Evolutionary conservation across 208 protist species (phyloP), one percentile per base, ranked within the genome.

Genomic region (Acanthamoeba lugdunensis): DNA sequence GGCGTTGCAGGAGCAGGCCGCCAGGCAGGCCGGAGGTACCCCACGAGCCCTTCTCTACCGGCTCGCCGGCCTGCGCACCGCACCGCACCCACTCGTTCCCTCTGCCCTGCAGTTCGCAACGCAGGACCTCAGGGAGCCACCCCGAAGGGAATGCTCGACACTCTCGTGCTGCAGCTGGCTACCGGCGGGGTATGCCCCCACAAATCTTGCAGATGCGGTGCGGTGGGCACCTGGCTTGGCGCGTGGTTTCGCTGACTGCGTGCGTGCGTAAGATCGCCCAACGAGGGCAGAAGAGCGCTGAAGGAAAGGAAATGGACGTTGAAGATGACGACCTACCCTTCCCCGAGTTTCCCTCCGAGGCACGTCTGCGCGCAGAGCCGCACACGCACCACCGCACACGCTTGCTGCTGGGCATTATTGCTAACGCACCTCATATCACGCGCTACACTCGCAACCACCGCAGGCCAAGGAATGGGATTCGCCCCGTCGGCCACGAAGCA

Each of bases 1-100:
- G 48, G 41, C 41, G 9, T 25, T 87, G 23, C 79, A 87, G 45
- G 79, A 87, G 52, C 11, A 58, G 18, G 79, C 79, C 25, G 79
- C 79, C 41, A n/a, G 79, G 23, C 41, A 63, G 79, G 52, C 50
- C 33, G 79, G 52, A 18, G 79, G 79, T 87, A 77, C 13, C 69
- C 0, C 69, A 37, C 5, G 1, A 77, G n/a, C 69, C 13, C 41
- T 30, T 77, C 5, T 77, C 30, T 41, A 41, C 37, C 3, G 37
- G 37, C 52, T 56, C 52, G 1, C 50, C 50, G 50, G 37, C 37
- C 3, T 3, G 37, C 37, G 37, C 37, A 3, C 23, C 25, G 13
- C 23, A 18, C 61, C 61, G 13, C 25, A 9, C 61, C 28, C 23
- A 7, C 21, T n/a, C 23, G 13, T 5, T 56, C 52, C 52, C 7